Base-by-base conservation (phyloP, 2,329 filamentous ascomycete species). In the Sporothrix pallida region DNA sequence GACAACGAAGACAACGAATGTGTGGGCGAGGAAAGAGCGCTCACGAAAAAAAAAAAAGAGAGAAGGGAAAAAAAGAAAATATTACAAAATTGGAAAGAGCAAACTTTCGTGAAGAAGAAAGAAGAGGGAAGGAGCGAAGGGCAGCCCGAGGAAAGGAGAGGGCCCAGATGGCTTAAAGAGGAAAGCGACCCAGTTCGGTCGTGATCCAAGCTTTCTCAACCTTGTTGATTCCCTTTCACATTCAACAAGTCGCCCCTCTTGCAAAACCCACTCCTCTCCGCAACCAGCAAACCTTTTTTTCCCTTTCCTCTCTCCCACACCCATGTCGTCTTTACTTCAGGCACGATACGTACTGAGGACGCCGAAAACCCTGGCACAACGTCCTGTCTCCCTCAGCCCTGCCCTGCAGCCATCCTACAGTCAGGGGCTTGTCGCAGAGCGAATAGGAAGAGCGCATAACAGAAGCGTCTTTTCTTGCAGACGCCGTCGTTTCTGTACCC, bases 401-500 rank as follows among this genome's bases (percentile, higher is more conserved):
- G 54, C 54, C 69, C 69, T 71, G 69, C 48, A 70, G 69, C 26
- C 58, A 62, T 71, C 26, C 42, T 63, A 17, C 56, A n/a, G 26
- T 46, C 70, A 72, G 70, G 70, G 70, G 70, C 20, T 20, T 26
- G 23, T 17, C 23, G 3, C 42, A 37, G 42, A 72, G 58, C 70
- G 58, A 65, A 72, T 72, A 54, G 46, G 58, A 72, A 54, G 10
- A 10, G 44, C 15, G 3, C 20, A 63, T 52, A 23, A 46, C 20
- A 44, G 54, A 10, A 54, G n/a, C 58, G 58, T 65, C 20, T 71
- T 54, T 72, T 20, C 8, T 15, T 20, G 10, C 67, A 69, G 65
- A 52, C 71, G 71, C 71, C 71, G 71, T 56, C 37, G 71, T 72
- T 68, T 72, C 62, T 72, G n/a, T n/a, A 65, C n/a, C 58, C 23